Percentiles rank a stretch among this genome's conserved stretches.
phyloP scores from a whole-genome alignment of 2,329 filamentous ascomycete genomes.

The Paramyrothecium sp. region DNA sequence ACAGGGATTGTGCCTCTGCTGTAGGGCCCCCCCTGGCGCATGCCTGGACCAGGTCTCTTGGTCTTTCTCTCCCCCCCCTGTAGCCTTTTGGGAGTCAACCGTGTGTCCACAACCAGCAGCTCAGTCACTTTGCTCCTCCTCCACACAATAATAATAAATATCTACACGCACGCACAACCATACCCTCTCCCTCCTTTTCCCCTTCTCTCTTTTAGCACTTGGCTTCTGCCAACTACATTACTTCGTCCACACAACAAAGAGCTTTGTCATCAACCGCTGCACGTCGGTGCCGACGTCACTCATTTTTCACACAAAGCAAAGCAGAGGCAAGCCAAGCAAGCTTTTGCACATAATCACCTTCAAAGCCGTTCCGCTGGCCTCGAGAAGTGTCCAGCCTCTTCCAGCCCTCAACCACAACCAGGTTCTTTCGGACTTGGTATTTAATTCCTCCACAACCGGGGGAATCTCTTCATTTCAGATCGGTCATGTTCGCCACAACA shows the following conservation, averaged over 20 bases:
- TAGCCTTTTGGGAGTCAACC: constrained; percentile 18
- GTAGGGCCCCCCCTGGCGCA: constrained; percentile 17
- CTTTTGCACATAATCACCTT: too few species aligned
- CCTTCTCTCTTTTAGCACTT: constrained; percentile 29
- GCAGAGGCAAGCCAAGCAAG: too few species aligned
- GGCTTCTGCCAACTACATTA: constrained; percentile 35
- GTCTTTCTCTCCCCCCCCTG: too few species aligned
- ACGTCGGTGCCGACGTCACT: constrained; percentile 25
- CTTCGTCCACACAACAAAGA: constrained; percentile 11
- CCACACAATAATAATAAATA: constrained; percentile 30
- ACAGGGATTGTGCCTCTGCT: background rate
- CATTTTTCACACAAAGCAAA: constrained; percentile 12
- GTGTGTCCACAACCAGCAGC: constrained; percentile 12
- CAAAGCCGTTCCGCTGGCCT: constrained; percentile 17
- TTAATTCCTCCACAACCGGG: constrained; percentile 24
- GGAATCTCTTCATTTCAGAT: constrained; percentile 30
- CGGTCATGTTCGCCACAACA: constrained; percentile 56
- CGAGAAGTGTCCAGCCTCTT: constrained; percentile 25
- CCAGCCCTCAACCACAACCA: constrained; percentile 19
- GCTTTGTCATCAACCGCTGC: constrained; percentile 10
- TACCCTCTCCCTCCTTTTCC: constrained; percentile 17
- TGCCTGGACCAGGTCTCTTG: constrained; percentile 14
- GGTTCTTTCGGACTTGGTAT: constrained; percentile 26
- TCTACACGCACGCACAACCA: constrained; percentile 25
- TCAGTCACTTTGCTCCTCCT: background rate